Conservation (phyloP, 768 basidiomycete species). For the Lactarius deliciosus region DNA sequence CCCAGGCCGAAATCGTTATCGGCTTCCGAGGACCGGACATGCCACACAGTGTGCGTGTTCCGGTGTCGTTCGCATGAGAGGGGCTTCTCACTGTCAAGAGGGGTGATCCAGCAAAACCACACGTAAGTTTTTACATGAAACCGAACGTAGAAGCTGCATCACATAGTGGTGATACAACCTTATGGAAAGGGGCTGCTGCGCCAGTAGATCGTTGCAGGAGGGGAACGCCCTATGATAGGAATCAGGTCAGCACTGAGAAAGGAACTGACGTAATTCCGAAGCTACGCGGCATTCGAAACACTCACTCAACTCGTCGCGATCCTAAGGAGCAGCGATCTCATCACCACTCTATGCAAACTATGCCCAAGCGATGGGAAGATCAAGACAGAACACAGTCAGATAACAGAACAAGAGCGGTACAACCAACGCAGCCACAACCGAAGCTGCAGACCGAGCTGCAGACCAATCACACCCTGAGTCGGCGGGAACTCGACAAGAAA, state of each 20-base stretch:
- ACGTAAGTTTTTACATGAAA: not conserved
- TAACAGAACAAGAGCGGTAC: too few species aligned
- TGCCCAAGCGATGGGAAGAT: not conserved
- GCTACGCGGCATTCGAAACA: not conserved
- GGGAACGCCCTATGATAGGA: too few species aligned
- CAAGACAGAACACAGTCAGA: not conserved
- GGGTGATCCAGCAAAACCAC: not conserved
- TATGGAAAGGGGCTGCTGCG: not conserved
- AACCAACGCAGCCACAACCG: too few species aligned
- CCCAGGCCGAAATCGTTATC: too few species aligned
- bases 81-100: not conserved
- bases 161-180: not conserved
- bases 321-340: not conserved
- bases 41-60: not conserved
- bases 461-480: too few species aligned
- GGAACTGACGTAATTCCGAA: not conserved
- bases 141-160: not conserved
- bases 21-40: not conserved
- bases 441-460: too few species aligned
- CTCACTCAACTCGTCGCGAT: not conserved
- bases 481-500: too few species aligned
- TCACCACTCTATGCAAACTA: not conserved
- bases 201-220: not conserved
- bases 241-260: not conserved
- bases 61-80: too few species aligned